Evolutionary conservation across 805 yeast genomes (phyloP).

Genomic region (Starmera dryadoides): DNA sequence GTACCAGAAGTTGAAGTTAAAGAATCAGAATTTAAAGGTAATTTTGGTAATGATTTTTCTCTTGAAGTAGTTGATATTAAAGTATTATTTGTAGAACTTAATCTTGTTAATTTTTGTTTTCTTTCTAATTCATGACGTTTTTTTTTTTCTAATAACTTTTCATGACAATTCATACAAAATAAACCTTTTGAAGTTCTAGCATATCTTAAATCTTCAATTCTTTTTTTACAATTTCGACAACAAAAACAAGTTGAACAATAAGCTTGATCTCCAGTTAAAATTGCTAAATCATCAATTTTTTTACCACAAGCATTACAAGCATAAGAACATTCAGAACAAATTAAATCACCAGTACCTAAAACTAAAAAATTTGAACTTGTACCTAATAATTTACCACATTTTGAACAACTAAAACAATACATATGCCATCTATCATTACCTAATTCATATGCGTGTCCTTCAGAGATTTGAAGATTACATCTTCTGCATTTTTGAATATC

Average conservation of each 20-base stretch:
- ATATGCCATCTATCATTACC: conserved; percentile 97
- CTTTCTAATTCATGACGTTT: conserved; percentile 45
- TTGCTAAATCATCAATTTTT: conserved; percentile 89
- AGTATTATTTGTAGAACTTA: conserved; percentile 2
- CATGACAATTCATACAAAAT: conserved; percentile 91
- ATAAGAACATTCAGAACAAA: conserved; percentile 90
- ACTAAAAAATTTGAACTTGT: conserved; percentile 87
- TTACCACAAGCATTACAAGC: conserved; percentile 78
- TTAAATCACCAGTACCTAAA: conserved; percentile 84
- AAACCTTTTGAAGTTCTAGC: conserved; percentile 91
- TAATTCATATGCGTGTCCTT: conserved; percentile 92
- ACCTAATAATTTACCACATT: conserved; percentile 71
- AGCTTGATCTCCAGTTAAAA: conserved; percentile 90
- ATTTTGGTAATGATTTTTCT: conserved; percentile 16
- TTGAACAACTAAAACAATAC: conserved; percentile 84
- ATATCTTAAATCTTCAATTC: conserved; percentile 82
- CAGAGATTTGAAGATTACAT: conserved; percentile 53
- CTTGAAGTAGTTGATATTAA: neutral
- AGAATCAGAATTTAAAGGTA: conserved; percentile 16
- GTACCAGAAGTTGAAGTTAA: neutral
- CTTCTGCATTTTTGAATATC: conserved; percentile 29
- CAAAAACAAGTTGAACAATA: conserved; percentile 87
- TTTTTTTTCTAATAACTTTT: conserved; percentile 68
- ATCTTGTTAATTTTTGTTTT: conserved; percentile 7
- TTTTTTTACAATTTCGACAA: conserved; percentile 80